Evolutionary conservation across 2,329 filamentous ascomycete genomes (phyloP).

Genomic region (Aspergillus novoparasiticus): DNA sequence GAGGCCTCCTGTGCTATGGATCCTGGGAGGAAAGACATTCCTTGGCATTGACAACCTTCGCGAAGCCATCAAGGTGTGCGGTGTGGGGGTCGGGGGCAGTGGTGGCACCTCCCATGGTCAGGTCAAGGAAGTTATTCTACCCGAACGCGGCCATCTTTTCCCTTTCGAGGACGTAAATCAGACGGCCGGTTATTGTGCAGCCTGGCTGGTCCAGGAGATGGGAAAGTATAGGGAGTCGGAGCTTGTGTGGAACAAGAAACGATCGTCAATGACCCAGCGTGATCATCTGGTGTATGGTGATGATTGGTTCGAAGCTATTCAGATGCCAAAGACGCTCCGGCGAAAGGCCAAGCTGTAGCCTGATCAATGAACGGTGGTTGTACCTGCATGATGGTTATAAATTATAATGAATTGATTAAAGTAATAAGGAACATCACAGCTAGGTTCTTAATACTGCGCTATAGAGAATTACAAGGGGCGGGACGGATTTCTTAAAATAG

Average conservation of each 20-base stretch:
- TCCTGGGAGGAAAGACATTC: conserved; percentile 25
- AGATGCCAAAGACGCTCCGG: neutral
- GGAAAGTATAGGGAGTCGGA: neutral
- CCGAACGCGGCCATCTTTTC: conserved; percentile 6
- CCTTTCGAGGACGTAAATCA: conserved; percentile 7
- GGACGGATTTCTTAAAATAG: neutral
- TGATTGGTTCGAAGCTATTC: conserved; percentile 2
- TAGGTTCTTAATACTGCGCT: too few species aligned
- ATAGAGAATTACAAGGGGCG: too few species aligned
- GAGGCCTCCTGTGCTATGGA: conserved; percentile 31
- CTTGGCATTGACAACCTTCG: conserved; percentile 21
- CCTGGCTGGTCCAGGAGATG: conserved; percentile 5
- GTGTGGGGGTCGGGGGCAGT: conserved; percentile 34
- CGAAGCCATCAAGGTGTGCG: conserved; percentile 32
- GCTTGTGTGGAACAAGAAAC: conserved; percentile 6
- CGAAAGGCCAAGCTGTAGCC: neutral
- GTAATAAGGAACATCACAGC: neutral
- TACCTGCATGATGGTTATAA: neutral
- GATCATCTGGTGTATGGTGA: conserved; percentile 5
- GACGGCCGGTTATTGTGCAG: neutral
- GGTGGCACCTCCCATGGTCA: conserved; percentile 55
- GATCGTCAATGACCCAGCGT: neutral
- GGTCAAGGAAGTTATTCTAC: conserved; percentile 26
- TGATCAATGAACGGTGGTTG: neutral
- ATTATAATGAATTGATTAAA: neutral